These are phyloP conservation scores for Ophiosphaerella herpotricha DNA, from an alignment of 2,329 filamentous ascomycete species.

Conservation along the genomic window DNA sequence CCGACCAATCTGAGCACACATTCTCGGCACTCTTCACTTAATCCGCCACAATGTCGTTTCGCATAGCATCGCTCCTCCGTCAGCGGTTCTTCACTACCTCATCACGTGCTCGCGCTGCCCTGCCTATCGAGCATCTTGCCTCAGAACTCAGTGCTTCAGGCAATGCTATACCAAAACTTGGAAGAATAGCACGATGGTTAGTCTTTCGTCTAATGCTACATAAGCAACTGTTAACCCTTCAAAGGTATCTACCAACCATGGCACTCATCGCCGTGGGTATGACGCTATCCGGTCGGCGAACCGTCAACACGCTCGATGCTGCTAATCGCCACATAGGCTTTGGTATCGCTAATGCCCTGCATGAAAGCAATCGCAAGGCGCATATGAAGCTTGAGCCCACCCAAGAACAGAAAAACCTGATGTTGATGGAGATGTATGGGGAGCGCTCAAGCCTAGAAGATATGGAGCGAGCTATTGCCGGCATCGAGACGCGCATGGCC, in stretches of 20 bases:
- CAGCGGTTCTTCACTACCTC: constrained; percentile 39
- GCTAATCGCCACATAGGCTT: constrained; percentile 42
- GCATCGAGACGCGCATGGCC: constrained; percentile 32
- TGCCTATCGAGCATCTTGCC: constrained; percentile 29
- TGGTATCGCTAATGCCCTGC: constrained; percentile 36
- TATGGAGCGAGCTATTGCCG: constrained; percentile 38
- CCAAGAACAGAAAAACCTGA: constrained; percentile 38
- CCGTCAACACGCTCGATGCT: constrained; percentile 31
- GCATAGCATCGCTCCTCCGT: constrained; percentile 26
- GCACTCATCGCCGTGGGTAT: constrained; percentile 38
- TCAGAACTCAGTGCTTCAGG: constrained; percentile 29
- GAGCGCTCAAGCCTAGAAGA: constrained; percentile 39
- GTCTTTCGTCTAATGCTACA: background rate
- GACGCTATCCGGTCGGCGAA: constrained; percentile 27
- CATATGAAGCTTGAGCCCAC: constrained; percentile 27
- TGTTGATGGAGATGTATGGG: constrained; percentile 38
- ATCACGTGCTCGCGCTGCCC: constrained; percentile 26
- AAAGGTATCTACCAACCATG: constrained; percentile 43
- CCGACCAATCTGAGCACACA: constrained; percentile 1
- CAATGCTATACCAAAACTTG: constrained; percentile 35
- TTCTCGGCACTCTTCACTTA: background rate
- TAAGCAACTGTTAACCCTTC: constrained; percentile 4
- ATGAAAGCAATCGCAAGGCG: constrained; percentile 37
- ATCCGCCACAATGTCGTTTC: constrained; percentile 34
- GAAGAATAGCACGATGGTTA: constrained; percentile 40